Percentiles rank a stretch among this genome's conserved stretches.
phyloP scores from a whole-genome alignment of 176 grass and related monocot species.

The Oryza rufipogon region DNA sequence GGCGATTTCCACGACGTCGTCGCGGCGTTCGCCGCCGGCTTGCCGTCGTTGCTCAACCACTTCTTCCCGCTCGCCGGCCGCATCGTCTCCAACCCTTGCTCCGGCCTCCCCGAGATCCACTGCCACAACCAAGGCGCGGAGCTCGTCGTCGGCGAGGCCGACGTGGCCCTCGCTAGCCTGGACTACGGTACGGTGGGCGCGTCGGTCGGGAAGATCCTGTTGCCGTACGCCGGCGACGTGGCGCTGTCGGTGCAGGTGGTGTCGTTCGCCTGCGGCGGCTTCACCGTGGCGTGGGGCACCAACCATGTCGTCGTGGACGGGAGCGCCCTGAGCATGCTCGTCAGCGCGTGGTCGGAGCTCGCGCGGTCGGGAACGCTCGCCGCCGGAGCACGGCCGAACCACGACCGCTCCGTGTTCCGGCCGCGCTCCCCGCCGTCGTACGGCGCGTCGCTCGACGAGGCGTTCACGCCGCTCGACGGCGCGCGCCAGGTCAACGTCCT shows the following conservation, averaged over 20 bases:
- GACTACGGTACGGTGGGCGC: too few relatives aligned
- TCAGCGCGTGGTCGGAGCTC: conserved; percentile 40
- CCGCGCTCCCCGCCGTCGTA: conserved; percentile 15
- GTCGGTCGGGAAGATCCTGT: conserved; percentile 33
- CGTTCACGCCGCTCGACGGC: conserved; percentile 8
- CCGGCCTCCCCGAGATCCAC: not conserved
- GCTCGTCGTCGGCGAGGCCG: conserved; percentile 44
- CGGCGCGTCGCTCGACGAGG: conserved; percentile 9
- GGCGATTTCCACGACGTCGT: conserved; percentile 25
- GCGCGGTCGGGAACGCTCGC: conserved; percentile 9
- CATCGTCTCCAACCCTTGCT: not conserved
- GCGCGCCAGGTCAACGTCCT: conserved; percentile 37
- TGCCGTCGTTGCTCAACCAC: conserved; percentile 38
- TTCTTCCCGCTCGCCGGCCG: conserved; percentile 41
- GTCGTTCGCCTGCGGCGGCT: conserved; percentile 46
- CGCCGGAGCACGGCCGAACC: not conserved
- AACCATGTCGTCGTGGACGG: conserved; percentile 52
- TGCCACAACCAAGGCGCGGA: conserved; percentile 36
- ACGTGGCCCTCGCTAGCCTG: conserved; percentile 18
- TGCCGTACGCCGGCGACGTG: conserved; percentile 40
- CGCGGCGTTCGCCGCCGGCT: not conserved
- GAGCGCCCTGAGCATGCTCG: not conserved
- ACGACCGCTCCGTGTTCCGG: conserved; percentile 47
- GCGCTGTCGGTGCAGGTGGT: conserved; percentile 54
- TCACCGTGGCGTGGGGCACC: conserved; percentile 51